These are phyloP conservation scores for Hyaloscypha variabilis DNA, from an alignment of 495 filamentous ascomycete species.

Conservation along the genomic window DNA sequence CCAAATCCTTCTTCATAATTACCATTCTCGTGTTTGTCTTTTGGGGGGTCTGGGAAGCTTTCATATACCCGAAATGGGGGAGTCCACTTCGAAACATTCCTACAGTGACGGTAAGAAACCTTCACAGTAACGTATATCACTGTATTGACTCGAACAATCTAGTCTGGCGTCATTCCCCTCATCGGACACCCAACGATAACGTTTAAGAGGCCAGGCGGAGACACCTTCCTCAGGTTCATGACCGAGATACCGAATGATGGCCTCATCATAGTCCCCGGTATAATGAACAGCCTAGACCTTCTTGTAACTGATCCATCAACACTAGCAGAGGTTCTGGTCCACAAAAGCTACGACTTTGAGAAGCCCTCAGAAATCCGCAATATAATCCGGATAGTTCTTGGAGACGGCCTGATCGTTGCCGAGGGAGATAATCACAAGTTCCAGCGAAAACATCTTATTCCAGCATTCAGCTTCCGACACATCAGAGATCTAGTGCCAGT, in stretches of 20 bases:
- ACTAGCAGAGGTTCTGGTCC: conserved; percentile 65
- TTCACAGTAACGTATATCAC: too few relatives aligned
- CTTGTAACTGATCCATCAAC: conserved; percentile 65
- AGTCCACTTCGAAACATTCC: conserved; percentile 71
- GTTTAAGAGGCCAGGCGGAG: conserved; percentile 37
- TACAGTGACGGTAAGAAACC: conserved; percentile 40
- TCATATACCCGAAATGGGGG: conserved; percentile 71
- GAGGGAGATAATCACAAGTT: conserved; percentile 86
- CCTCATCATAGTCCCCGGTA: conserved; percentile 69
- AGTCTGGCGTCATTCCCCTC: conserved; percentile 39
- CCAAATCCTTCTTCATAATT: conserved; percentile 19
- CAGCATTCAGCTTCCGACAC: conserved; percentile 83
- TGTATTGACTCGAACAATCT: conserved; percentile 31
- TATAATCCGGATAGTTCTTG: conserved; percentile 65
- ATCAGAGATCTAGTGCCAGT: conserved; percentile 82
- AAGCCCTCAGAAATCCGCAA: conserved; percentile 65
- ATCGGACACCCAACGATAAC: conserved; percentile 14
- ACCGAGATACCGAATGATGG: conserved; percentile 79
- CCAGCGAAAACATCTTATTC: conserved; percentile 77
- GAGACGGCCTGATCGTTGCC: conserved; percentile 74
- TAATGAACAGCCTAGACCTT: conserved; percentile 72
- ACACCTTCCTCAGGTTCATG: conserved; percentile 36
- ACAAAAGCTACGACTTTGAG: conserved; percentile 76
- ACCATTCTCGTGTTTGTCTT: conserved; percentile 17
- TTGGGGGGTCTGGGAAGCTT: conserved; percentile 48